Conservation (phyloP, 2,329 filamentous ascomycete genomes). For the Verticillium klebahnii region DNA sequence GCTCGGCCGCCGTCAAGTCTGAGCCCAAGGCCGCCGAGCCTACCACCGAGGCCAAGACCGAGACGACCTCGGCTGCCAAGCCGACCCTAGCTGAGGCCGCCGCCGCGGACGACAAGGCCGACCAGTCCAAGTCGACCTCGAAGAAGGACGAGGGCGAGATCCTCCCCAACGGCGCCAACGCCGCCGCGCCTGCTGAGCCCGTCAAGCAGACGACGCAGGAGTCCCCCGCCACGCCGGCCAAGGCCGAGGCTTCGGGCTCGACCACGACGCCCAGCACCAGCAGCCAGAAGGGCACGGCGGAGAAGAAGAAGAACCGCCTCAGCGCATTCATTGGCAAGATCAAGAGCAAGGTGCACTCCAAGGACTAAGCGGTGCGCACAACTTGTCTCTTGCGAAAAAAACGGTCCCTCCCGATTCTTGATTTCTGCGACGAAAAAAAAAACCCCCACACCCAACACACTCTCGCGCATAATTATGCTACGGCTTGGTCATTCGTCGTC, state of each 20-base stretch:
- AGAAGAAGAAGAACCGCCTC: conserved; percentile 64
- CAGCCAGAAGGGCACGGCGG: conserved; percentile 18
- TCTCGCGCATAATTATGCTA: conserved; percentile 7
- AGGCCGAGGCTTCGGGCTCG: conserved; percentile 8
- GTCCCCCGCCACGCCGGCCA: conserved; percentile 10
- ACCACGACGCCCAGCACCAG: conserved; percentile 15
- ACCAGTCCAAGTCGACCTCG: conserved; percentile 9
- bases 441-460: background rate
- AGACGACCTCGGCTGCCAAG: conserved; percentile 9
- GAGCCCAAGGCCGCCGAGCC: conserved; percentile 6
- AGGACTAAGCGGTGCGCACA: conserved; percentile 16
- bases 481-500: conserved; percentile 10
- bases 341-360: conserved; percentile 39
- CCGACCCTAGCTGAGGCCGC: conserved; percentile 4
- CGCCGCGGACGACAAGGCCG: conserved; percentile 12
- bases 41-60: background rate
- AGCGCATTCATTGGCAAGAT: conserved; percentile 59
- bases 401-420: conserved; percentile 28
- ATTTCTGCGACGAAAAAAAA: conserved; percentile 15
- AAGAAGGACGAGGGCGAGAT: conserved; percentile 9
- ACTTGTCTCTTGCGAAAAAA: conserved; percentile 26
- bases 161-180: conserved; percentile 14
- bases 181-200: conserved; percentile 1
- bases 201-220: conserved; percentile 5
- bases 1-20: background rate